Percentiles rank a stretch among this genome's conserved stretches.
phyloP scores from a whole-genome alignment of 2,329 filamentous ascomycete genomes.

The Juglanconis sp. region DNA sequence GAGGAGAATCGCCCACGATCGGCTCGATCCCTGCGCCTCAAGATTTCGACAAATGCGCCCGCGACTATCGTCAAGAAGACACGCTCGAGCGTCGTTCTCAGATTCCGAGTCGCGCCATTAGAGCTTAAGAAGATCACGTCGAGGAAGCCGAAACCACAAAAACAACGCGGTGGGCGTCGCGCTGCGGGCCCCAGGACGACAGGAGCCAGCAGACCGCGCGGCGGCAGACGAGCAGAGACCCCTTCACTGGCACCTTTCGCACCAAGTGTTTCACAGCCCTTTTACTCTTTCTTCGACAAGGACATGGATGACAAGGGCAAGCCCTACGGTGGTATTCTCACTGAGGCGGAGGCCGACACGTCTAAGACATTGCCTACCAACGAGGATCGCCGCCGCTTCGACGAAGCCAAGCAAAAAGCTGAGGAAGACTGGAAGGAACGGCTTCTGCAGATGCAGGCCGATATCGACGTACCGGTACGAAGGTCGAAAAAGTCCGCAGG shows the following conservation, averaged over 20 bases:
- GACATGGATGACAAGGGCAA: constrained; percentile 92
- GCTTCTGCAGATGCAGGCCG: constrained; percentile 58
- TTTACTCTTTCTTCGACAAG: constrained; percentile 85
- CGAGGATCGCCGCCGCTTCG: constrained; percentile 80
- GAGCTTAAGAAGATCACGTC: constrained; percentile 61
- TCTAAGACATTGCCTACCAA: constrained; percentile 79
- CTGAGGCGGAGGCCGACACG: constrained; percentile 86
- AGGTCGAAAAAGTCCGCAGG: constrained; percentile 74
- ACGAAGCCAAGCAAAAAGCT: constrained; percentile 83
- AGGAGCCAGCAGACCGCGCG: constrained; percentile 31
- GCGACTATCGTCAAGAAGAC: constrained; percentile 42
- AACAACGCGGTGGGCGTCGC: constrained; percentile 41
- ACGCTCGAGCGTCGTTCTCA: constrained; percentile 49
- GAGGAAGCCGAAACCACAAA: constrained; percentile 51
- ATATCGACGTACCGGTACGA: constrained; percentile 58
- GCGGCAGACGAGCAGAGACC: constrained; percentile 36
- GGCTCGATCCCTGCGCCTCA: constrained; percentile 59
- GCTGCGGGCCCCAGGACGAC: constrained; percentile 25
- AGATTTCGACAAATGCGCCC: constrained; percentile 36
- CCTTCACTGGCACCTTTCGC: constrained; percentile 30
- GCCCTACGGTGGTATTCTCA: constrained; percentile 91
- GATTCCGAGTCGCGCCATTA: constrained; percentile 53
- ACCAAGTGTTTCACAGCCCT: constrained; percentile 60
- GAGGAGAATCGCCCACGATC: constrained; percentile 36
- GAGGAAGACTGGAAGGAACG: constrained; percentile 86